Conservation (phyloP, 306 rosid genomes). For the Quercus glauca region DNA sequence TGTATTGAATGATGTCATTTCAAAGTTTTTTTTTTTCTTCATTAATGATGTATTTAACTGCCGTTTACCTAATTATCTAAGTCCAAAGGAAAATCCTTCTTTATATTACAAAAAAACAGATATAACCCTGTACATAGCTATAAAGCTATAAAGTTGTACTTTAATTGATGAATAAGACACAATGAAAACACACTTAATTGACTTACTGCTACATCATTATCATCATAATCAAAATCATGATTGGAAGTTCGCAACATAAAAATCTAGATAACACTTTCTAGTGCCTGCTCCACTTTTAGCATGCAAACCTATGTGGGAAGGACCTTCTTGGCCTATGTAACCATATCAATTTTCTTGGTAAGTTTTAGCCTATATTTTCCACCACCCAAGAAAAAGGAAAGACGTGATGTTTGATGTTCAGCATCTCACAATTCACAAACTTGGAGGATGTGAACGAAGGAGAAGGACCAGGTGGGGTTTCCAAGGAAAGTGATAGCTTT, state of each 20-base stretch:
- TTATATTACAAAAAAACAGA: too few relatives aligned
- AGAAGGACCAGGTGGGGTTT: slow-evolving; percentile 16
- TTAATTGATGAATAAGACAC: too few relatives aligned
- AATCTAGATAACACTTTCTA: neutral
- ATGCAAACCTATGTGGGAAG: neutral
- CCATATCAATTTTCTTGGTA: slow-evolving; percentile 9
- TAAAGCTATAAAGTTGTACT: too few relatives aligned
- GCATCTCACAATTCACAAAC: slow-evolving; percentile 23
- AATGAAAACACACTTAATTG: too few relatives aligned
- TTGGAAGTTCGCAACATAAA: neutral
- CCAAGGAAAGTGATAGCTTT: slow-evolving; percentile 12
- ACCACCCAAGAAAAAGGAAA: slow-evolving; percentile 22
- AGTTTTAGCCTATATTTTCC: slow-evolving; percentile 20
- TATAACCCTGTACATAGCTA: too few relatives aligned
- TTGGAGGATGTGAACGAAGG: slow-evolving; percentile 3
- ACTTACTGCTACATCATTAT: neutral
- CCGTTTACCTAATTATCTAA: too few relatives aligned
- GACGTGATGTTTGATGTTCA: neutral
- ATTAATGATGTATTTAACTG: too few relatives aligned
- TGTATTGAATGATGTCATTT: too few relatives aligned
- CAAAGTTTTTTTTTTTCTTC: too few relatives aligned
- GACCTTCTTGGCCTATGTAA: slow-evolving; percentile 23
- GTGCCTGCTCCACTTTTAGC: slow-evolving; percentile 29
- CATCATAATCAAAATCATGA: neutral
- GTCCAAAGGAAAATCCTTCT: too few relatives aligned